phyloP scores from a whole-genome alignment of 2,329 filamentous ascomycete genomes.

The Colletotrichum tropicicola region DNA sequence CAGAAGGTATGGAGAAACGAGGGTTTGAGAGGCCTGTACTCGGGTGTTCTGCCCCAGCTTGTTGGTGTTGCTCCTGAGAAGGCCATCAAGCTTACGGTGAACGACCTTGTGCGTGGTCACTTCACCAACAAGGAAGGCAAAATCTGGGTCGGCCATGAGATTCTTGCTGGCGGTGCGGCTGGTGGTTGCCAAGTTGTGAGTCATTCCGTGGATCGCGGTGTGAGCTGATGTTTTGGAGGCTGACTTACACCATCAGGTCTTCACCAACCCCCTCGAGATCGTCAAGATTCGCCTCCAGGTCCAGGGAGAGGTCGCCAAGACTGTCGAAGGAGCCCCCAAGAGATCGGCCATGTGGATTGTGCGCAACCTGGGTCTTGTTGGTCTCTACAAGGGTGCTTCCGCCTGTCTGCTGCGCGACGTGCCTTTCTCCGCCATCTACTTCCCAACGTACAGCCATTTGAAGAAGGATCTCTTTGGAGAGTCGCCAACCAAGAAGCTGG shows the following conservation, averaged over 20 bases:
- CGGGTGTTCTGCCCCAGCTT: conserved; percentile 92
- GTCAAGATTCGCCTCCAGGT: conserved; percentile 99
- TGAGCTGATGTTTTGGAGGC: not conserved
- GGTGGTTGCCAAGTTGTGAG: conserved; percentile 96
- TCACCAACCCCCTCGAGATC: conserved; percentile 98
- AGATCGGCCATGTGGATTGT: conserved; percentile 98
- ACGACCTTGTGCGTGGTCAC: conserved; percentile 84
- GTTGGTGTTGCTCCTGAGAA: conserved; percentile 99
- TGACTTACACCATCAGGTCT: conserved; percentile 68
- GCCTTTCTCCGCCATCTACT: conserved; percentile 98
- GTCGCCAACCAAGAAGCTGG: conserved; percentile 84
- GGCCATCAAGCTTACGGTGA: conserved; percentile 98
- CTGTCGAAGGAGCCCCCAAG: conserved; percentile 80
- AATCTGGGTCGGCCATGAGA: conserved; percentile 77
- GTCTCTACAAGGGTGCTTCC: conserved; percentile 95
- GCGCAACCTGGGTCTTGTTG: conserved; percentile 90
- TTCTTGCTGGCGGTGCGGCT: conserved; percentile 87
- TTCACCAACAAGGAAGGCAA: conserved; percentile 79
- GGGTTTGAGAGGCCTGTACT: conserved; percentile 89
- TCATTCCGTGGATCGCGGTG: conserved; percentile 36
- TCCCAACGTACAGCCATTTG: conserved; percentile 94
- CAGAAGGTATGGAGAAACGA: conserved; percentile 94
- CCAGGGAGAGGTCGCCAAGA: conserved; percentile 94
- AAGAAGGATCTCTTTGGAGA: conserved; percentile 97
- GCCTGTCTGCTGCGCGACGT: conserved; percentile 96